Evolutionary conservation across 1,284 basidiomycete genomes (phyloP).

Genomic region (Phylloporus sp.): DNA sequence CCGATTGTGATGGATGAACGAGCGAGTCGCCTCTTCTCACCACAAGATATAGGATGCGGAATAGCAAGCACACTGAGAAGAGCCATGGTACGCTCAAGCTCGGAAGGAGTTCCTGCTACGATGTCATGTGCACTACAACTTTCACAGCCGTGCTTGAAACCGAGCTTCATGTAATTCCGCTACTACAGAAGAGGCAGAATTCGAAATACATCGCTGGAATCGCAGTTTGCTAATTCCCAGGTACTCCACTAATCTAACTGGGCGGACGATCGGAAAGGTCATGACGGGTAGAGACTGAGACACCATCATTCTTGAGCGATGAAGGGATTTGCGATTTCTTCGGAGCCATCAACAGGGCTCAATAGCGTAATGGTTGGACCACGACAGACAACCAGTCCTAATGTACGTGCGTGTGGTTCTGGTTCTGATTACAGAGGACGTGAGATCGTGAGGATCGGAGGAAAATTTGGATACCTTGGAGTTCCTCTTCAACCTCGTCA

Average conservation of each 20-base stretch:
- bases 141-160: conserved; percentile 10
- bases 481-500: conserved; percentile 83
- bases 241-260: conserved; percentile 2
- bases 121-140: conserved; percentile 16
- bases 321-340: conserved; percentile 89
- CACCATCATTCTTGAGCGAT: conserved; percentile 48
- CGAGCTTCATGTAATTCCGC: conserved; percentile 19
- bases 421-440: conserved; percentile 51
- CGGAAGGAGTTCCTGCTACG: neutral
- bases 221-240: neutral
- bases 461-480: conserved; percentile 56
- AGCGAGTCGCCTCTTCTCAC: conserved; percentile 1
- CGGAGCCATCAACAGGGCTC: conserved; percentile 91
- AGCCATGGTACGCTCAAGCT: conserved; percentile 1
- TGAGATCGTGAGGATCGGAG: conserved; percentile 20
- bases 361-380: conserved; percentile 93
- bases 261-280: neutral
- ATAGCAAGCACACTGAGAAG: neutral
- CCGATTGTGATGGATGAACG: neutral
- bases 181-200: conserved; percentile 25
- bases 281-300: too few relatives aligned
- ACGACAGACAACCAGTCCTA: conserved; percentile 88
- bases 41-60: neutral
- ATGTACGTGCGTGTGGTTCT: conserved; percentile 62
- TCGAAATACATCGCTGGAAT: conserved; percentile 7